Percentiles rank a stretch among this genome's conserved stretches.
These are phyloP conservation scores for Tylopilus vinaceipallidus DNA, from an alignment of 768 basidiomycete species.

Conservation along the genomic window DNA sequence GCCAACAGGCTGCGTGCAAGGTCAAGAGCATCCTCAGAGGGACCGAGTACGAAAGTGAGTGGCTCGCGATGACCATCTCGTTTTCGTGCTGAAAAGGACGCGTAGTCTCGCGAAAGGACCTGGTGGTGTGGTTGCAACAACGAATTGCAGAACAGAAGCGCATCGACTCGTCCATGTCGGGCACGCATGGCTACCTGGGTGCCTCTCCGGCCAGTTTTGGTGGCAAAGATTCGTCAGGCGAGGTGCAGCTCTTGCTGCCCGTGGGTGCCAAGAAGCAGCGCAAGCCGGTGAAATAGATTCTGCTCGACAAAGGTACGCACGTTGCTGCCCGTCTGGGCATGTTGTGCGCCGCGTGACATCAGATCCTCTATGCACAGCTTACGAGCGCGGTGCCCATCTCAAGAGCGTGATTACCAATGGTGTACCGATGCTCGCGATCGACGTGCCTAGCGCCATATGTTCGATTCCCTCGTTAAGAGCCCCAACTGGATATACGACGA, in stretches of 20 bases:
- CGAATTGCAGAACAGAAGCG: slow-evolving; percentile 80
- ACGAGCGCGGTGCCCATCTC: slow-evolving; percentile 56
- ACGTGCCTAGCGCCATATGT: slow-evolving; percentile 57
- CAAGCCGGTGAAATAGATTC: slow-evolving; percentile 67
- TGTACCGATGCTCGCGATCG: slow-evolving; percentile 70
- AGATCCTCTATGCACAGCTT: too few species aligned
- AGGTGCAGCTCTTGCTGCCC: slow-evolving; percentile 66
- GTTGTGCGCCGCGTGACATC: too few species aligned
- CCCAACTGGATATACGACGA: slow-evolving; percentile 72
- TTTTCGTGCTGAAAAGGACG: slow-evolving; percentile 19
- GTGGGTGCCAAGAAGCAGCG: slow-evolving; percentile 72
- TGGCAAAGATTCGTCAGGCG: slow-evolving; percentile 38
- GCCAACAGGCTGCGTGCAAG: slow-evolving; percentile 71
- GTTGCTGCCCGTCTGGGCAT: too few species aligned
- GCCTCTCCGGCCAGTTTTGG: slow-evolving; percentile 30
- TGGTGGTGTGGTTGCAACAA: slow-evolving; percentile 72
- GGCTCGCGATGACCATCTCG: not conserved
- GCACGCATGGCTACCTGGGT: slow-evolving; percentile 47
- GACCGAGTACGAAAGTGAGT: slow-evolving; percentile 69
- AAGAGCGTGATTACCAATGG: slow-evolving; percentile 57
- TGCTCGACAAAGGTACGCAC: slow-evolving; percentile 65
- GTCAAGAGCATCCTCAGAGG: slow-evolving; percentile 81
- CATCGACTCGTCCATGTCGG: slow-evolving; percentile 63
- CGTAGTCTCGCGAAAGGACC: slow-evolving; percentile 62
- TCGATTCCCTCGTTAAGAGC: slow-evolving; percentile 59